Base-by-base conservation (phyloP, 305 asterid genomes). In the Fraxinus albicans region DNA sequence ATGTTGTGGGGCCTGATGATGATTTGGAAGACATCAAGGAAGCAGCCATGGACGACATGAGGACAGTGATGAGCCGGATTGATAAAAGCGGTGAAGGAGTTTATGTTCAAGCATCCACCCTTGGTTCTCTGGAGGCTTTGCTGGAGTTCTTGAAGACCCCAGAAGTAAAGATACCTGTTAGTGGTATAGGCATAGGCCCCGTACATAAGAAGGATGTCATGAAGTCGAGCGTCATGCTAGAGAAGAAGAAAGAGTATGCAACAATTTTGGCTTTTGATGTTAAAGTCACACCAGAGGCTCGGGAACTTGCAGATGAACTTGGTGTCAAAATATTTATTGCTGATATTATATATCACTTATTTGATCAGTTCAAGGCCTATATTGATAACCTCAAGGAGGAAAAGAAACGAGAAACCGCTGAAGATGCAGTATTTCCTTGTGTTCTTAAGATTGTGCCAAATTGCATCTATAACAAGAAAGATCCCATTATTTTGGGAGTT, bases 201-300 rank as follows among this genome's bases (percentile, higher is more conserved):
- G 96, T 93, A 79, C 98, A 95, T 86, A 97, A 93, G 85, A 97
- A 93, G 89, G 99, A 97, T 73, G 97, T 97, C 81, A 94, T 97
- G 98, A 97, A 93, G 90, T 97, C 98, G 2, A 97, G 98, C 81
- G 98, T 94, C 58, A 97, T 95, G 99, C 98, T 97, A 80, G 98
- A 97, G 92, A 97, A 95, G 95, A 92, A 91, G 89, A 97, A 92
- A 86, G 98, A 97, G 87, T 97, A 86, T 84, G 98, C 91, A 72
- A 94, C 98, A 38, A 93, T 95, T 85, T 89, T 97, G 89, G 99
- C 99, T 42, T 96, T 96, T 73, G 99, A 96, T 83, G 98, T 96
- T 63, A 96, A 88, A 90, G 98, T 95, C 79, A 94, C 98, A 13
- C 94, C 89, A 47, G 99, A 95, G 86, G 97, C 98, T 85, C 93